A percentile compares a stretch with the other conserved stretches of the same genome.
These are phyloP conservation scores for Hygrophorus pudorinus DNA, from an alignment of 768 basidiomycete species.

Conservation along the genomic window DNA sequence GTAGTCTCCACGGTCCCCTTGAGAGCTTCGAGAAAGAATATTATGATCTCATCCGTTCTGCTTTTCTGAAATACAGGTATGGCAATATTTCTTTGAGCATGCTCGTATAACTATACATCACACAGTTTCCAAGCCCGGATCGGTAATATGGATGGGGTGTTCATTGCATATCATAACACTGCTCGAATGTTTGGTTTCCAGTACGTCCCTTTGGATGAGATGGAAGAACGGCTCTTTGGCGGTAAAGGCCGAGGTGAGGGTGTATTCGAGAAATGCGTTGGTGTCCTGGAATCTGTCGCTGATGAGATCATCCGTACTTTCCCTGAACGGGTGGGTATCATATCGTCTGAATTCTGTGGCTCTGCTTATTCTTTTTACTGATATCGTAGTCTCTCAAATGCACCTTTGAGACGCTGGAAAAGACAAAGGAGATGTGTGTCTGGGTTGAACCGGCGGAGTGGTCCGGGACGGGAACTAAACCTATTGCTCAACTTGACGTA, in stretches of 20 bases:
- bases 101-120: neutral
- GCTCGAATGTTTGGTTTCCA: conserved; percentile 87
- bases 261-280: conserved; percentile 68
- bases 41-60: conserved; percentile 88
- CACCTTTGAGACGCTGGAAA: conserved; percentile 48
- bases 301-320: conserved; percentile 49
- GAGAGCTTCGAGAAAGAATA: conserved; percentile 91
- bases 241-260: conserved; percentile 48
- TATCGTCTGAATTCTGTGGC: neutral
- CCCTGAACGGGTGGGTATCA: conserved; percentile 45
- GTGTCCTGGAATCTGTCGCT: conserved; percentile 57
- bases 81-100: conserved; percentile 1
- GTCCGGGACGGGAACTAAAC: conserved; percentile 27
- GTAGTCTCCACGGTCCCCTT: conserved; percentile 44
- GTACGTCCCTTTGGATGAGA: conserved; percentile 78
- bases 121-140: conserved; percentile 91
- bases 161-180: conserved; percentile 85
- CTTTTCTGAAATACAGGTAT: conserved; percentile 89
- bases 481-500: conserved; percentile 54
- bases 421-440: conserved; percentile 36
- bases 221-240: conserved; percentile 79
- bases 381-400: conserved; percentile 40
- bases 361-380: conserved; percentile 2
- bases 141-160: conserved; percentile 93
- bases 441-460: conserved; percentile 58